Percentiles rank a stretch among this genome's conserved stretches.
phyloP scores from a whole-genome alignment of 192 early-diverging fungal genomes.

The Entomortierella parvispora region DNA sequence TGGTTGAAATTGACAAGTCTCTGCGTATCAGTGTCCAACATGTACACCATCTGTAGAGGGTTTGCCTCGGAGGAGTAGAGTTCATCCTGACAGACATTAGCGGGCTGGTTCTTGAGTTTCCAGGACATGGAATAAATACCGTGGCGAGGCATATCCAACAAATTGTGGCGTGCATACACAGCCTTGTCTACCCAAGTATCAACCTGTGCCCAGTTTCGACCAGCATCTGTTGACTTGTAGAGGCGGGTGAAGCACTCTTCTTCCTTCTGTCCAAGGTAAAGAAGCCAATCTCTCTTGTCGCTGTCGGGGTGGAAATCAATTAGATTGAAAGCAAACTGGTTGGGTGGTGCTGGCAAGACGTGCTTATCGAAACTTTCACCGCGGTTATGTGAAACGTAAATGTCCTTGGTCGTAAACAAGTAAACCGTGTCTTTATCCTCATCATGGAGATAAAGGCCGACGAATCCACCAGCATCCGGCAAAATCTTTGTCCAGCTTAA shows the following conservation, averaged over 20 bases:
- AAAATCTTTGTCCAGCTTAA: slow-evolving; percentile 72
- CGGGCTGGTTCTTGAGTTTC: slow-evolving; percentile 37
- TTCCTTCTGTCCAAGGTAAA: slow-evolving; percentile 77
- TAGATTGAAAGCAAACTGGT: slow-evolving; percentile 71
- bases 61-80: slow-evolving; percentile 62
- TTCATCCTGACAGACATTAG: slow-evolving; percentile 69
- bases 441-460: slow-evolving; percentile 75
- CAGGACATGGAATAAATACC: slow-evolving; percentile 65
- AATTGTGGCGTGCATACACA: slow-evolving; percentile 74
- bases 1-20: slow-evolving; percentile 61
- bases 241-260: slow-evolving; percentile 75
- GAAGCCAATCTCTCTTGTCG: slow-evolving; percentile 84
- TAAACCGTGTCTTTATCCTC: slow-evolving; percentile 74
- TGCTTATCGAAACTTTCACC: slow-evolving; percentile 62
- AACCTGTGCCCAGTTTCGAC: slow-evolving; percentile 75
- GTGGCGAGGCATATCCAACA: slow-evolving; percentile 68
- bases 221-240: slow-evolving; percentile 77
- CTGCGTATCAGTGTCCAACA: slow-evolving; percentile 49
- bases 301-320: slow-evolving; percentile 88
- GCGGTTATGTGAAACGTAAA: slow-evolving; percentile 68
- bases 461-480: slow-evolving; percentile 58
- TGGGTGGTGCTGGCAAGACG: slow-evolving; percentile 69
- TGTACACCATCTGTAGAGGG: slow-evolving; percentile 74
- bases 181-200: slow-evolving; percentile 89
- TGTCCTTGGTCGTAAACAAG: slow-evolving; percentile 61